A percentile compares a stretch with the other conserved stretches of the same genome.
Conservation (phyloP, 2,329 filamentous ascomycete genomes). For the Colletotrichum salicis region DNA sequence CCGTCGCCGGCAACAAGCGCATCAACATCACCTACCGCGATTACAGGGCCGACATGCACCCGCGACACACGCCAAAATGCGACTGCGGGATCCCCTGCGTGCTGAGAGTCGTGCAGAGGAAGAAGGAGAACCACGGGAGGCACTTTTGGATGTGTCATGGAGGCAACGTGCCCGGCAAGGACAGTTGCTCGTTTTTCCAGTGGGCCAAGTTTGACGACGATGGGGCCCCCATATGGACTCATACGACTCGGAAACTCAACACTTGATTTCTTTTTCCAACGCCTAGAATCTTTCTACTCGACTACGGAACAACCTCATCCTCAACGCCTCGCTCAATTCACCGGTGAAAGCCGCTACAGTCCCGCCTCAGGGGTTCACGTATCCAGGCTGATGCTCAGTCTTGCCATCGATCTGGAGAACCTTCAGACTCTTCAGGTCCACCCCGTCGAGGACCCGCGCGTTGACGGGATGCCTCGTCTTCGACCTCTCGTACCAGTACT, state of each 20-base stretch:
- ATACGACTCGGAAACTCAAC: neutral
- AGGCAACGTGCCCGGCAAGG: conserved; percentile 74
- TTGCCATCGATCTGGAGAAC: conserved; percentile 41
- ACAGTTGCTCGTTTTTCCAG: conserved; percentile 80
- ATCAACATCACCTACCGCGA: conserved; percentile 96
- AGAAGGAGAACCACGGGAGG: conserved; percentile 77
- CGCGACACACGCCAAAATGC: conserved; percentile 81
- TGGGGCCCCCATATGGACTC: conserved; percentile 77
- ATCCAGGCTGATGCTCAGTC: conserved; percentile 44
- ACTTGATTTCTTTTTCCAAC: neutral
- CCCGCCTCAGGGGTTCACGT: conserved; percentile 52
- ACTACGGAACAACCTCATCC: neutral
- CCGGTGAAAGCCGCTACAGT: neutral
- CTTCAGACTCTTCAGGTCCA: conserved; percentile 47
- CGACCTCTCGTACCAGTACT: conserved; percentile 35
- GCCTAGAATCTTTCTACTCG: neutral
- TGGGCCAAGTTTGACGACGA: conserved; percentile 91
- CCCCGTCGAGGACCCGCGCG: conserved; percentile 49
- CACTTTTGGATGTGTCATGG: conserved; percentile 97
- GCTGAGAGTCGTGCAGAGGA: conserved; percentile 82
- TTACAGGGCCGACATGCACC: conserved; percentile 82
- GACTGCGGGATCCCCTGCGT: conserved; percentile 75
- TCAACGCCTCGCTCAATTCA: neutral
- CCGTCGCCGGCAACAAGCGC: conserved; percentile 79
- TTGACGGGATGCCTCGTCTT: conserved; percentile 48